Percentiles rank a stretch among this genome's conserved stretches.
These are phyloP conservation scores for Aspergillus piperis DNA, from an alignment of 2,329 filamentous ascomycete genomes.

Conservation along the genomic window DNA sequence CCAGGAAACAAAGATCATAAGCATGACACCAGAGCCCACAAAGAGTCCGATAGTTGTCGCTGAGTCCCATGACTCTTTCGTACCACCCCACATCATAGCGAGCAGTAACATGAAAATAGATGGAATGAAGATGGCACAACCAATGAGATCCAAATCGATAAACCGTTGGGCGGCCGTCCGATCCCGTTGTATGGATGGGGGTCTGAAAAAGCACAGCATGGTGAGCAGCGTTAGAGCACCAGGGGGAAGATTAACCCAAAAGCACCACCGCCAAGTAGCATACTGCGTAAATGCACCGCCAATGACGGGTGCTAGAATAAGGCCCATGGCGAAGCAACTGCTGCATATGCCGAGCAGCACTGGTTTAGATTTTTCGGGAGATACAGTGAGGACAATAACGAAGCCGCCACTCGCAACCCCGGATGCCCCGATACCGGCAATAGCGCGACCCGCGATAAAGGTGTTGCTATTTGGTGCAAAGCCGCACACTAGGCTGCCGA, in stretches of 20 bases:
- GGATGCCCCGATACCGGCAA: not conserved
- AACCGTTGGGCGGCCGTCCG: not conserved
- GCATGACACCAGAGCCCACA: not conserved
- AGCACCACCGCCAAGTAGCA: not conserved
- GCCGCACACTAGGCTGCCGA: not conserved
- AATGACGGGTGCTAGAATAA: constrained; percentile 11
- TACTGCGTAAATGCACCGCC: constrained; percentile 13
- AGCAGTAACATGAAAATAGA: not conserved
- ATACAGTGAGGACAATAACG: not conserved
- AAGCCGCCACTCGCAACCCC: not conserved
- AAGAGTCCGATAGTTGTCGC: not conserved
- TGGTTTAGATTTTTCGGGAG: not conserved
- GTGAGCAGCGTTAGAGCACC: not conserved
- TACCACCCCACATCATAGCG: not conserved
- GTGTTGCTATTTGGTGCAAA: not conserved
- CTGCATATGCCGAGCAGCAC: constrained; percentile 6
- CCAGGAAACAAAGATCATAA: constrained; percentile 7
- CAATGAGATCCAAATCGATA: not conserved
- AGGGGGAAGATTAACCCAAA: not conserved
- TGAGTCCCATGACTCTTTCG: not conserved
- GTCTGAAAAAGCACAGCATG: not conserved
- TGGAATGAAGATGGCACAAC: not conserved
- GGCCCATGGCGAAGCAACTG: constrained; percentile 9
- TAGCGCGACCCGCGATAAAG: not conserved
- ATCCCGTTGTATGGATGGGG: not conserved